These are phyloP conservation scores for Pontederia paniculata DNA, from an alignment of 176 grass and related monocot genomes.

Conservation along the genomic window DNA sequence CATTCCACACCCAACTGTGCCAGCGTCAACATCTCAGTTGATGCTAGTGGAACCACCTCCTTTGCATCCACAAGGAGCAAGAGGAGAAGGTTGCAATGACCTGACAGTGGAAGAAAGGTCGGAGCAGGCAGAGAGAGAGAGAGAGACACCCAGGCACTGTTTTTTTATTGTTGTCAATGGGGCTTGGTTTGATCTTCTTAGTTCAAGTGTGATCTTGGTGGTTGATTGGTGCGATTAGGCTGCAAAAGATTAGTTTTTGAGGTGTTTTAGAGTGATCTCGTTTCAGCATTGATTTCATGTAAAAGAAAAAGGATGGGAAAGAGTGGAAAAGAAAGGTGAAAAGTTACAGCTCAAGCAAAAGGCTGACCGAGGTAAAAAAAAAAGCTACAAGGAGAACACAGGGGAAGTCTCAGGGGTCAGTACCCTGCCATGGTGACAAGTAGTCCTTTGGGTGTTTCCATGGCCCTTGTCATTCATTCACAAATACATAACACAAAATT, in stretches of 20 bases:
- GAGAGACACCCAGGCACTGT: slow-evolving; percentile 3
- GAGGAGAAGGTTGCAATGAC: slow-evolving; percentile 42
- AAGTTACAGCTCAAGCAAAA: slow-evolving; percentile 29
- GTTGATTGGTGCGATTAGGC: neutral
- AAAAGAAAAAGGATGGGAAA: slow-evolving; percentile 32
- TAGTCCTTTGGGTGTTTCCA: neutral
- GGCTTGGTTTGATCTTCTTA: slow-evolving; percentile 32
- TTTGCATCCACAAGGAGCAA: slow-evolving; percentile 42
- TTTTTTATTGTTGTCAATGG: slow-evolving; percentile 24
- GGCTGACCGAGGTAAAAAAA: neutral
- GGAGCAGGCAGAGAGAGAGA: too few relatives aligned
- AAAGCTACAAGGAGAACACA: neutral
- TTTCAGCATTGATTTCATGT: slow-evolving; percentile 22
- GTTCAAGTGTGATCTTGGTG: neutral
- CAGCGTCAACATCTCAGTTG: slow-evolving; percentile 30
- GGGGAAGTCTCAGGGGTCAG: slow-evolving; percentile 4
- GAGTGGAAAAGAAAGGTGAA: slow-evolving; percentile 21
- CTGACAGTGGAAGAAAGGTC: neutral
- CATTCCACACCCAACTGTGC: slow-evolving; percentile 29
- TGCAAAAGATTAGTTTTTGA: slow-evolving; percentile 21
- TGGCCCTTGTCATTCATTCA: neutral
- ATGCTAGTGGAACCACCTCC: slow-evolving; percentile 29
- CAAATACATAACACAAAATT: too few relatives aligned
- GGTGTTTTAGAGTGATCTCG: slow-evolving; percentile 42
- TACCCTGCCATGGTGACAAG: neutral